Conservation (phyloP, 108 stramenopile genomes). For the Skeletonema potamos region DNA sequence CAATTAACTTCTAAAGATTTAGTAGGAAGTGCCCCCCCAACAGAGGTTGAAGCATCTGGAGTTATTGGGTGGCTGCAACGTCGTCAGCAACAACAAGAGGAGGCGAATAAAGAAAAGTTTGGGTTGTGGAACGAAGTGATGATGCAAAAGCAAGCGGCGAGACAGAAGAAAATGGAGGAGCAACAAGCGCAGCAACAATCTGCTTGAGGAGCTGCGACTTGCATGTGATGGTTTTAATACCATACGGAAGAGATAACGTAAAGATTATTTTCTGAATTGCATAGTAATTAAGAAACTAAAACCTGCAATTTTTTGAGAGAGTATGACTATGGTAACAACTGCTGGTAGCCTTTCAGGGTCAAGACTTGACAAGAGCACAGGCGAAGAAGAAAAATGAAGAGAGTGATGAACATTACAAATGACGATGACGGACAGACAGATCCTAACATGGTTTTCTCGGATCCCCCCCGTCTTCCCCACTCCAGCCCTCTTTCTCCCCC, state of each 20-base stretch:
- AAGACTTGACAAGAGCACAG: no score
- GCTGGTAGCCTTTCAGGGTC: no score
- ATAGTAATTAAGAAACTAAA: no score
- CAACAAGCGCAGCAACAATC: constrained; percentile 14
- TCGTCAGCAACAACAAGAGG: constrained; percentile 80
- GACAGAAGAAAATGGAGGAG: constrained; percentile 49
- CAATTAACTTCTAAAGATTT: constrained; percentile 85
- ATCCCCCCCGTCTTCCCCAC: neutral
- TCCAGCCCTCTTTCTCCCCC: neutral
- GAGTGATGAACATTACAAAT: no score
- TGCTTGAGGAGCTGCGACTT: neutral
- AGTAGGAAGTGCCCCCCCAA: constrained; percentile 71
- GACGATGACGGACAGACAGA: no score
- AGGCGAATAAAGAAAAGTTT: constrained; percentile 77
- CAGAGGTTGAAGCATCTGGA: constrained; percentile 32
- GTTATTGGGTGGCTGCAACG: constrained; percentile 81
- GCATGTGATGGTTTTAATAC: neutral
- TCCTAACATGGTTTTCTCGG: no score
- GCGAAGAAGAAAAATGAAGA: no score
- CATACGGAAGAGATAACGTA: neutral
- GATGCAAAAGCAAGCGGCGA: constrained; percentile 75
- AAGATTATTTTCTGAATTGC: neutral
- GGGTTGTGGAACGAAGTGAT: constrained; percentile 92
- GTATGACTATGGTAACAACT: no score
- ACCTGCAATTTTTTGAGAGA: no score